Percentiles rank a stretch among this genome's conserved stretches.
phyloP scores from a whole-genome alignment of 805 yeast genomes.

The Hanseniaspora singularis region DNA sequence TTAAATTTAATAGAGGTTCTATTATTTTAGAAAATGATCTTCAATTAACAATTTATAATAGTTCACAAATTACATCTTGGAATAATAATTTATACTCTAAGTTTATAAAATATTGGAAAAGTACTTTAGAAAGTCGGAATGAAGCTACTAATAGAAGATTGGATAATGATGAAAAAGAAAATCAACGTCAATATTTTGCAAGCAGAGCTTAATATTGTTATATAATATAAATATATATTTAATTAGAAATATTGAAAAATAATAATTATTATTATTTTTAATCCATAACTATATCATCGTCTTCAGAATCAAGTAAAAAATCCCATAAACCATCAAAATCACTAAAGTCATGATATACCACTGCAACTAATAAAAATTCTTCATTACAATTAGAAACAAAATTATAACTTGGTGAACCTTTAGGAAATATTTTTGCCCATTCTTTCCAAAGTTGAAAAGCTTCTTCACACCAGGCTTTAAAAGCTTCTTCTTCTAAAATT shows the following conservation, averaged over 20 bases:
- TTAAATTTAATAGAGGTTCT: conserved; percentile 32
- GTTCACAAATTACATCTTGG: conserved; percentile 24
- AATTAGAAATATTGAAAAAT: neutral
- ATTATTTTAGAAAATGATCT: conserved; percentile 19
- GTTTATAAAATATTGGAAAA: conserved; percentile 25
- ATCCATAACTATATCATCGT: neutral
- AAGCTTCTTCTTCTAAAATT: conserved; percentile 80
- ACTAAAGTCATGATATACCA: conserved; percentile 74
- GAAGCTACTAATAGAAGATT: neutral
- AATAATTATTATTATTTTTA: neutral
- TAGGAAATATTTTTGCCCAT: conserved; percentile 74
- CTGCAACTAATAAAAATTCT: conserved; percentile 64
- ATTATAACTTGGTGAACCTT: conserved; percentile 39
- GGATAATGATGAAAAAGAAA: conserved; percentile 17
- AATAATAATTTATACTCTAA: conserved; percentile 28
- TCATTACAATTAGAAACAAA: conserved; percentile 51
- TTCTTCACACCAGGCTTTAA: conserved; percentile 93
- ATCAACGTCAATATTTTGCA: conserved; percentile 7
- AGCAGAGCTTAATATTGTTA: conserved; percentile 9
- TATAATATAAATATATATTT: neutral
- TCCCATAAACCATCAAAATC: conserved; percentile 72
- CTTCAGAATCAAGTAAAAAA: conserved; percentile 27
- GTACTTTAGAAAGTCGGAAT: conserved; percentile 17
- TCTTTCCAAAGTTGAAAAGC: conserved; percentile 83
- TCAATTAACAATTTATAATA: neutral